Conservation (phyloP, 441 rosid species). For the Corymbia citriodora region DNA sequence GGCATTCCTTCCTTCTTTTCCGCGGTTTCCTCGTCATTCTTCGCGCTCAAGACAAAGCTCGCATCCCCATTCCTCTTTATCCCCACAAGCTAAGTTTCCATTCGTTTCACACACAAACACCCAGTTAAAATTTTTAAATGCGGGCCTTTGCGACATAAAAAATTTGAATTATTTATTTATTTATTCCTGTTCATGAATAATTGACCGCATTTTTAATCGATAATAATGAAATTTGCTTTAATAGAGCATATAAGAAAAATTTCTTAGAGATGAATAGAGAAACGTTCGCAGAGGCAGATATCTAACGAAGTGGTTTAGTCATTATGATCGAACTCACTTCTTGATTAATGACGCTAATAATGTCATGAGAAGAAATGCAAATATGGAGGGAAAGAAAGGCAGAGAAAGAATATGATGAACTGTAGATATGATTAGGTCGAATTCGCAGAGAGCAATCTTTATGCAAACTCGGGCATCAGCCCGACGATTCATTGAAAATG, state of each 20-base stretch:
- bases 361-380: background rate
- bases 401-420: background rate
- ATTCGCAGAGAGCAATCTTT: background rate
- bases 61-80: conserved; percentile 46
- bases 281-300: background rate
- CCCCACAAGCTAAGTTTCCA: conserved; percentile 42
- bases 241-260: background rate
- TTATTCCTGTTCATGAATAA: background rate
- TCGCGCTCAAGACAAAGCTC: conserved; percentile 26
- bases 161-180: too few relatives aligned
- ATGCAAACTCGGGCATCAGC: background rate
- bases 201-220: background rate
- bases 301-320: background rate
- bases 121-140: background rate
- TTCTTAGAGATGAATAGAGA: background rate
- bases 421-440: background rate
- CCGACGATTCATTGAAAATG: background rate
- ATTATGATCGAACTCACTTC: background rate
- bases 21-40: conserved; percentile 19
- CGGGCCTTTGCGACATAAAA: background rate
- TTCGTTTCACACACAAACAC: background rate
- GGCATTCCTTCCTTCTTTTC: conserved; percentile 29
- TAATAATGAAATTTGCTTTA: background rate
- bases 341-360: background rate
- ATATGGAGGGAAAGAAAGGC: background rate